A percentile compares a stretch with the other conserved stretches of the same genome.
phyloP scores from a whole-genome alignment of 192 early-diverging fungal species.

The Mortierella hygrophila region DNA sequence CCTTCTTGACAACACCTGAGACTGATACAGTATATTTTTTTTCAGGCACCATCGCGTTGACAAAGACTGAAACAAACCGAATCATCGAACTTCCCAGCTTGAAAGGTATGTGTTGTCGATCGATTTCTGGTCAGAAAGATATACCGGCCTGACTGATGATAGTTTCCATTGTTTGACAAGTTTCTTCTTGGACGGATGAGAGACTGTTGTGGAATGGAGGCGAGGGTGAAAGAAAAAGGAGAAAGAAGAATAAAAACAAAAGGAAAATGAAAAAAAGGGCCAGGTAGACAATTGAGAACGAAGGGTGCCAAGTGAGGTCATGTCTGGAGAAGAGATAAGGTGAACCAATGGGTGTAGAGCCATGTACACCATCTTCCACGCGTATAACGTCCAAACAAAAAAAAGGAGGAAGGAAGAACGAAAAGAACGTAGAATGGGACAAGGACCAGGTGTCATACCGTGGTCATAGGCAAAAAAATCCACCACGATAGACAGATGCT shows the following conservation, averaged over 20 bases:
- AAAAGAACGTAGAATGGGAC: neutral
- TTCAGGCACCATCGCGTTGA: neutral
- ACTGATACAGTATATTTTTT: neutral
- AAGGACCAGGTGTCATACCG: neutral
- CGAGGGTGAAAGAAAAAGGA: neutral
- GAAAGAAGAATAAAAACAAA: neutral
- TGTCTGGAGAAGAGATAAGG: neutral
- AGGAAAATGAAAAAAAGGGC: neutral
- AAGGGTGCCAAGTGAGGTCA: neutral
- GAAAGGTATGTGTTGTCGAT: constrained; percentile 3
- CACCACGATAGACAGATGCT: neutral
- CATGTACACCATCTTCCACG: neutral
- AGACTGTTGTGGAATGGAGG: neutral
- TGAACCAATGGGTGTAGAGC: neutral
- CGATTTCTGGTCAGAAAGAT: neutral
- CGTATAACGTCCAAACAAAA: neutral
- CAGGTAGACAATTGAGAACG: neutral
- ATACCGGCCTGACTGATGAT: neutral
- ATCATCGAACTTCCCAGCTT: neutral
- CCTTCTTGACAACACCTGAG: neutral
- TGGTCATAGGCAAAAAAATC: neutral
- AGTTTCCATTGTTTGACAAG: neutral
- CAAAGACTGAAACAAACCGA: neutral
- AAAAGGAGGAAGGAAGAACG: neutral
- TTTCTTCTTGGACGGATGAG: neutral